These are phyloP conservation scores for Blastocystis sp. DNA, from an alignment of 352 stramenopile genomes.

Conservation along the genomic window DNA sequence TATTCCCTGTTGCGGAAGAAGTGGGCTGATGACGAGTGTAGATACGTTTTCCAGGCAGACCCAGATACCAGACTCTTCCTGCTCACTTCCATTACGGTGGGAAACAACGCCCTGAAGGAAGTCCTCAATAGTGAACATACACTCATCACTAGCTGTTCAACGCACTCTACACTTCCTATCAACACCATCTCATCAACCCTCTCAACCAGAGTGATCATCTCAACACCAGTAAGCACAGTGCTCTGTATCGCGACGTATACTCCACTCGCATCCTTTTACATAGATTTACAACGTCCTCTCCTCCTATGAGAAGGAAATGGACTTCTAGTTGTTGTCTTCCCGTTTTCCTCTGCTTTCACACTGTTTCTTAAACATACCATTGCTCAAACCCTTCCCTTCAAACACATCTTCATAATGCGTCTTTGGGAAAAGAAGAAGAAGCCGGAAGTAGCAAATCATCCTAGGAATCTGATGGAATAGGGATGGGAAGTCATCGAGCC, in stretches of 20 bases:
- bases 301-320: background rate
- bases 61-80: background rate
- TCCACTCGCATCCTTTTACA: background rate
- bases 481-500: constrained; percentile 62
- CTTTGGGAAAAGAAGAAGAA: constrained; percentile 50
- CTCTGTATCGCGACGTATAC: background rate
- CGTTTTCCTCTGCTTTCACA: background rate
- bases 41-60: background rate
- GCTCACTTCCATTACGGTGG: background rate
- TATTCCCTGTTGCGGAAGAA: background rate
- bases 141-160: background rate
- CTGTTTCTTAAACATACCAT: no score
- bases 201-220: background rate
- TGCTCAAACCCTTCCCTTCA: no score
- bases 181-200: background rate
- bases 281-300: background rate
- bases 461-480: background rate
- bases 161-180: background rate
- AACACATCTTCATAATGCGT: background rate
- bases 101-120: background rate
- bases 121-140: background rate
- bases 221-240: background rate
- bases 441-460: background rate
- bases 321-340: background rate
- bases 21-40: background rate